Conservation (phyloP, 2,329 filamentous ascomycete species). For the Paraconiothyrium brasiliense region DNA sequence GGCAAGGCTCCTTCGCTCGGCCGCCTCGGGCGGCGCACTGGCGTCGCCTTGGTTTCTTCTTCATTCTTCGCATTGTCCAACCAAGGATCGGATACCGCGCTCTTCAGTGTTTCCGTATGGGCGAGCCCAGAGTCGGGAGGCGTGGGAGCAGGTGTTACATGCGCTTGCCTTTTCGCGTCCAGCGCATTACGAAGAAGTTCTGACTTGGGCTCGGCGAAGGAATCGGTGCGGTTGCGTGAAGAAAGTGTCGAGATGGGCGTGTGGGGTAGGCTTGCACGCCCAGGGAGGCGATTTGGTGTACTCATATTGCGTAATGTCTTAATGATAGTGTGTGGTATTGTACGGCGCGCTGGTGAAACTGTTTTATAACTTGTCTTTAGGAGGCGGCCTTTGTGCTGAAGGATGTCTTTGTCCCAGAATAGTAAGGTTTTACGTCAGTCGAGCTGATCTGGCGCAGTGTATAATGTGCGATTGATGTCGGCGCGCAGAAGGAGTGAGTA, state of each 20-base stretch:
- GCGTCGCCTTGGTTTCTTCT: conserved; percentile 27
- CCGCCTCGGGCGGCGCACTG: conserved; percentile 34
- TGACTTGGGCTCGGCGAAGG: conserved; percentile 40
- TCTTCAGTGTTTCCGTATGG: conserved; percentile 27
- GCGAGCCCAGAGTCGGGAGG: conserved; percentile 18
- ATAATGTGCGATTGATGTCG: background rate
- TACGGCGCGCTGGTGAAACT: conserved; percentile 6
- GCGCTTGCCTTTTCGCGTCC: conserved; percentile 40
- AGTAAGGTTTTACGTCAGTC: conserved; percentile 2
- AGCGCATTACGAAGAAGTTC: conserved; percentile 46
- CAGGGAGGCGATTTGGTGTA: conserved; percentile 28
- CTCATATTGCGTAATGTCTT: conserved; percentile 20
- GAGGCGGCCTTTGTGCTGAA: background rate
- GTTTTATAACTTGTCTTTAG: conserved; percentile 5
- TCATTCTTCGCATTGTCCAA: conserved; percentile 42
- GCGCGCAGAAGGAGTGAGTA: background rate
- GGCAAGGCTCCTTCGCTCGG: conserved; percentile 36
- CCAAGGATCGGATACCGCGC: conserved; percentile 41
- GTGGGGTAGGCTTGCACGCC: conserved; percentile 25
- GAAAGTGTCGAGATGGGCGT: conserved; percentile 29
- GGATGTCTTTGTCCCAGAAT: conserved; percentile 6
- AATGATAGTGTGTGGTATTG: conserved; percentile 3
- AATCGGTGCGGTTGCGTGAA: conserved; percentile 24
- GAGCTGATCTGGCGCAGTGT: background rate
- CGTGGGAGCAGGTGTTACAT: conserved; percentile 28